A percentile compares a stretch with the other conserved stretches of the same genome.
phyloP scores from a whole-genome alignment of 2,329 filamentous ascomycete species.

The Claviceps sp. region DNA sequence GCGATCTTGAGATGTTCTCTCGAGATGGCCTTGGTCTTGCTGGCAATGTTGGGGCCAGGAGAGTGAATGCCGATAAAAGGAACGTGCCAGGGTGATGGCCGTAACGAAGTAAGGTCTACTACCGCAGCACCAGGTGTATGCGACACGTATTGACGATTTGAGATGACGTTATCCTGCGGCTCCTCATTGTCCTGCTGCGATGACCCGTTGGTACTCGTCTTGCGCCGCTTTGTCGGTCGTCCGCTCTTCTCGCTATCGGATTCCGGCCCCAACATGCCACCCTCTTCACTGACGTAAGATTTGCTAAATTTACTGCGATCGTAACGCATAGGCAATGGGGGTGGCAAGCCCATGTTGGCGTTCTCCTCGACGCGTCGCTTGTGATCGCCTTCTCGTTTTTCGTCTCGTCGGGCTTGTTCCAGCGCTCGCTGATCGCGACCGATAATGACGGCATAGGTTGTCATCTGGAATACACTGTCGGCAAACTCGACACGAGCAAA shows the following conservation, averaged over 20 bases:
- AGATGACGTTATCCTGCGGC: conserved; percentile 33
- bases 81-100: conserved; percentile 47
- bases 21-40: conserved; percentile 59
- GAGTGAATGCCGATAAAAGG: conserved; percentile 63
- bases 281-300: conserved; percentile 56
- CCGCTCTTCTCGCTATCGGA: conserved; percentile 40
- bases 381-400: conserved; percentile 33
- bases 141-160: conserved; percentile 46
- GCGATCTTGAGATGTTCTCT: conserved; percentile 59
- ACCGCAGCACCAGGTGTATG: conserved; percentile 45
- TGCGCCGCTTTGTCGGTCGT: conserved; percentile 33
- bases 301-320: conserved; percentile 44
- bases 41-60: conserved; percentile 44
- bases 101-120: conserved; percentile 45
- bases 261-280: conserved; percentile 52
- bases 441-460: conserved; percentile 57
- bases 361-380: conserved; percentile 32
- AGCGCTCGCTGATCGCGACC: conserved; percentile 54
- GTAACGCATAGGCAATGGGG: conserved; percentile 34
- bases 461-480: conserved; percentile 70
- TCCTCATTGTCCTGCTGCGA: conserved; percentile 29
- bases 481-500: conserved; percentile 54
- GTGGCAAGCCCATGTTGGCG: conserved; percentile 33
- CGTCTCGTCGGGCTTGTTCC: conserved; percentile 38
- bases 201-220: conserved; percentile 30